Evolutionary conservation across 768 basidiomycete species (phyloP), one percentile per base, ranked within the genome.

Genomic region (Pholiota conissans): DNA sequence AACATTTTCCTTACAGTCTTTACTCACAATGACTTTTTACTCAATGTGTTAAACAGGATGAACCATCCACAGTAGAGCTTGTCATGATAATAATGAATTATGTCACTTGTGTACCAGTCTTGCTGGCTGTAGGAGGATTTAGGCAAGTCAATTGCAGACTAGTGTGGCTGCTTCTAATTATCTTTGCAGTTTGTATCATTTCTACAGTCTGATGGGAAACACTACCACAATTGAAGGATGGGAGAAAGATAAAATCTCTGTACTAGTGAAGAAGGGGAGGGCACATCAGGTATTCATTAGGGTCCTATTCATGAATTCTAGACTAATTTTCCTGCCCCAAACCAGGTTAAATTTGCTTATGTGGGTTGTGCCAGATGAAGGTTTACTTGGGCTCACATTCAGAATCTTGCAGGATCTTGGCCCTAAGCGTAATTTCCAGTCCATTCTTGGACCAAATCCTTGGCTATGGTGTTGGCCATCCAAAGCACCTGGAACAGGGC

Each of bases 201-300:
- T 95, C 61, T 90, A 87, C 66, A 79, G 82, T 49, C 70, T 98
- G 26, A 64, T 82, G 5, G 81, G 80, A 9, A 99, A 99, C 71
- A 85, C 88, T 2, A 99, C 96, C 0, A 98, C 97, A 0, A 98
- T 99, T 49, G 97, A 99, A 74, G 86, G 90, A 0, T 96, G 93
- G 92, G 97, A 99, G 72, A 98, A 98, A 73, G 95, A 98, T 67
- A 95, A 90, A 72, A 93, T 86, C 1, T 89, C 94, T 4, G 90
- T 85, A 0, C 80, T 99, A 63, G 85, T 92, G 50, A 84, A 90
- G 18, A 78, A 89, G 56, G 96, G 95, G 5, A 92, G 90, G 71
- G 89, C 98, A 56, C 84, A 80, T 50, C 90, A 94, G 74, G 90
- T 90, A 53, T n/a, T n/a, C 20, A 66, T 64, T 28, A 20, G 20